Evolutionary conservation across 805 yeast genomes (phyloP).

Genomic region (Kluyveromyces siamensis): DNA sequence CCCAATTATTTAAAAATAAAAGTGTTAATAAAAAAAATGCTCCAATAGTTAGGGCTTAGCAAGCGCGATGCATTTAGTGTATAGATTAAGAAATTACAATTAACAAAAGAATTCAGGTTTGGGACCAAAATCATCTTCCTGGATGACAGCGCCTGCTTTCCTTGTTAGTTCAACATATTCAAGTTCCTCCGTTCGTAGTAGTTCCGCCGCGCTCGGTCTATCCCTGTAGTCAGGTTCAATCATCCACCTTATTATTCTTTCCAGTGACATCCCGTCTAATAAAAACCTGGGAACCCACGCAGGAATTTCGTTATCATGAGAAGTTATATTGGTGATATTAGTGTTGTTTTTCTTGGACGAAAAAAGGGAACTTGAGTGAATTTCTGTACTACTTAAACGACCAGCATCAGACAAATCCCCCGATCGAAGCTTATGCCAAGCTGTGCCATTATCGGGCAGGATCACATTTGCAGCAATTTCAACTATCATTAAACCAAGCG

Average conservation of each 20-base stretch:
- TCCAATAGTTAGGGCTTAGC: slow-evolving; percentile 1
- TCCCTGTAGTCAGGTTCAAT: slow-evolving; percentile 70
- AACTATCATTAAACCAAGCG: slow-evolving; percentile 86
- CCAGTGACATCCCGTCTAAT: slow-evolving; percentile 64
- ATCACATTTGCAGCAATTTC: slow-evolving; percentile 95
- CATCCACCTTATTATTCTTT: slow-evolving; percentile 80
- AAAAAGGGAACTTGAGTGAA: slow-evolving; percentile 30
- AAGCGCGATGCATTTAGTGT: not conserved
- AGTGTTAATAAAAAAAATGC: not conserved
- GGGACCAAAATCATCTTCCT: slow-evolving; percentile 94
- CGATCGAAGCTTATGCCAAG: slow-evolving; percentile 92
- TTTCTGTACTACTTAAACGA: slow-evolving; percentile 62
- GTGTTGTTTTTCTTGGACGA: slow-evolving; percentile 24
- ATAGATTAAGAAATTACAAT: not conserved
- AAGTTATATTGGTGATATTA: slow-evolving; percentile 17
- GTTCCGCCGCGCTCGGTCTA: slow-evolving; percentile 70
- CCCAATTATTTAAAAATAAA: not conserved
- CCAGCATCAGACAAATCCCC: slow-evolving; percentile 97
- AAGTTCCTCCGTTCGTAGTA: slow-evolving; percentile 67
- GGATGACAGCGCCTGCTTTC: slow-evolving; percentile 87
- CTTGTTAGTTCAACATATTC: slow-evolving; percentile 68
- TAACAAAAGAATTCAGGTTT: slow-evolving; percentile 36
- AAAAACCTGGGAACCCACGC: slow-evolving; percentile 84
- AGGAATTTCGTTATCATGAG: slow-evolving; percentile 41
- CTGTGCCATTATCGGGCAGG: slow-evolving; percentile 90